Base-by-base conservation (phyloP, 2,329 filamentous ascomycete species). In the Ascochyta rabiei region DNA sequence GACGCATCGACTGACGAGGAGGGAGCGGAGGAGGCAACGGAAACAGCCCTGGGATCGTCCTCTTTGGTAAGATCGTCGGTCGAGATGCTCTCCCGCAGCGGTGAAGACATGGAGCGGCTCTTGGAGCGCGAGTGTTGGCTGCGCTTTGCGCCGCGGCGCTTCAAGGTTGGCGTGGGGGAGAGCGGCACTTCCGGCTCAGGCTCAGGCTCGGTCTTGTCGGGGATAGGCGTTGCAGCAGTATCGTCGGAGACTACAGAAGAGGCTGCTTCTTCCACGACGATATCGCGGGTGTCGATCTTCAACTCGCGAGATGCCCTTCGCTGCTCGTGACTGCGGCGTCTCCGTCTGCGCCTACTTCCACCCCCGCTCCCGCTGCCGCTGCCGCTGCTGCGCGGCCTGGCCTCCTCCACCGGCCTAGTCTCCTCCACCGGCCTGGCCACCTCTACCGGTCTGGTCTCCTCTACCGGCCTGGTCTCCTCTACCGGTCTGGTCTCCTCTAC, bases 51-150 rank as follows among this genome's bases (percentile, higher is more conserved):
- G 13, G 58, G 45, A 42, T 63, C 65, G 40, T 61, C 48, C 44
- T 56, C 45, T 15, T 53, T 56, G 15, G 48, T 15, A 19, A 56
- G 38, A 3, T 68, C 65, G 23, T 68, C 65, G 8, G 64, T 59
- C n/a, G 62, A 68, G 2, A 56, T 68, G 26, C 61, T 57, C 37
- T 68, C 65, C 31, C 61, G 65, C 45, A 63, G 59, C 40, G 68
- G 70, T 15, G 66, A 70, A 9, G 69, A 73, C 60, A 66, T 72
- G 16, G 63, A 59, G 16, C 69, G 67, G 24, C 70, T 69, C 62
- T 79, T 80, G 12, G 76, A 74, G 16, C 77, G 77, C 1, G 77
- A 77, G 26, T 75, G 72, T 9, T 74, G 67, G 45, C 70, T 71
- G 19, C 76, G 76, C 54, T 59, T 69, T 42, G 48, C 48, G 38